A percentile compares a stretch with the other conserved stretches of the same genome.
Conservation (phyloP, 306 rosid species). For the Gastrolobium bilobum region DNA sequence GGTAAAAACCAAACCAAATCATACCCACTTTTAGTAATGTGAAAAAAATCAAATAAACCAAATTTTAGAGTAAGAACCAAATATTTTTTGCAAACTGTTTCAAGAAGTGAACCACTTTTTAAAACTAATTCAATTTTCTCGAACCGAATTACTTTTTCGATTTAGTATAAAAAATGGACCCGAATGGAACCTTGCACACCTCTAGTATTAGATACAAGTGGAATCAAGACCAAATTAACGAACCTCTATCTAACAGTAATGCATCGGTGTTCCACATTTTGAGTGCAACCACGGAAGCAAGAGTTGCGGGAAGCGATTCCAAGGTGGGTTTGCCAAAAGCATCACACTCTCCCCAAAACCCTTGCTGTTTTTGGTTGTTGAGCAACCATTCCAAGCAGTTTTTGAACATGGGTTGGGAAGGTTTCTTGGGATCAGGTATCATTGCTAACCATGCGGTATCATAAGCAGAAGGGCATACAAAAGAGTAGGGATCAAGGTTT, state of each 20-base stretch:
- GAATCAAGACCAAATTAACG: no score
- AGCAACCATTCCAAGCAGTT: conserved; percentile 55
- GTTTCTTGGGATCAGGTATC: conserved; percentile 40
- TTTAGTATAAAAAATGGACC: no score
- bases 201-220: no score
- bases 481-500: conserved; percentile 38
- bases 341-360: conserved; percentile 56
- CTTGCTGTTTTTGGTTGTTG: conserved; percentile 48
- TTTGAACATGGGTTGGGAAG: conserved; percentile 50
- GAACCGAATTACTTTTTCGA: no score
- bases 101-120: no score
- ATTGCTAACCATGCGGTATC: conserved; percentile 64
- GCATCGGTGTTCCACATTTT: conserved; percentile 44
- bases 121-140: no score
- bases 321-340: conserved; percentile 42
- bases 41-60: no score
- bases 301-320: conserved; percentile 49
- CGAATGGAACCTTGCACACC: no score
- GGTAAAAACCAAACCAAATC: no score
- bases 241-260: conserved; percentile 8
- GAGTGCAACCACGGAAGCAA: conserved; percentile 53
- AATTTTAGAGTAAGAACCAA: no score
- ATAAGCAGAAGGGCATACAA: conserved; percentile 54
- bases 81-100: no score
- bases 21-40: no score